Evolutionary conservation across 1,284 basidiomycete genomes (phyloP).

Genomic region (Sphaerobolus stellatus): DNA sequence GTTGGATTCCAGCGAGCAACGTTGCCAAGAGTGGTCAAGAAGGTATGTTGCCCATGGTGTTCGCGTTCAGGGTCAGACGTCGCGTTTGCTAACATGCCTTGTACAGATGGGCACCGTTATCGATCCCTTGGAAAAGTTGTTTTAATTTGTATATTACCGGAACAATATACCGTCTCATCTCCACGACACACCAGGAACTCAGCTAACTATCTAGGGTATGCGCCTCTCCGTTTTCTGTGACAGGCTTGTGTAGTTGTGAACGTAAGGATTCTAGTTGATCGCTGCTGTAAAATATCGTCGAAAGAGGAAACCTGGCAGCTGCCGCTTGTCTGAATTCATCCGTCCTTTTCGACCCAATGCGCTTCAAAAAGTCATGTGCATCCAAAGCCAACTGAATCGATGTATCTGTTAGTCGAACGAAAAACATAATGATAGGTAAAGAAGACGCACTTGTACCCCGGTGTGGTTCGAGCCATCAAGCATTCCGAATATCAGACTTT

Average conservation of each 20-base stretch:
- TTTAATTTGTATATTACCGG: too few species aligned
- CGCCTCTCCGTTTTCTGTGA: too few species aligned
- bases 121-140: constrained; percentile 66
- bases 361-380: constrained; percentile 46
- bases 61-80: constrained; percentile 7
- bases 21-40: constrained; percentile 81
- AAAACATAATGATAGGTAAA: neutral
- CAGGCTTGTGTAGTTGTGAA: neutral
- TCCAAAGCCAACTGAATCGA: constrained; percentile 46
- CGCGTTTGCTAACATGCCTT: constrained; percentile 14
- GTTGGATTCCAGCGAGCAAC: constrained; percentile 85
- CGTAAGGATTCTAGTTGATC: constrained; percentile 43
- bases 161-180: too few species aligned
- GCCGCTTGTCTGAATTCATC: constrained; percentile 61
- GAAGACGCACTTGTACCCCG: constrained; percentile 51
- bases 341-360: constrained; percentile 48
- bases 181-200: too few species aligned
- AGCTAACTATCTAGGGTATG: too few species aligned
- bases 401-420: neutral
- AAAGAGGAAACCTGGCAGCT: constrained; percentile 52
- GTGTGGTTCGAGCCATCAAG: constrained; percentile 47
- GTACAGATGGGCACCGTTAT: constrained; percentile 72
- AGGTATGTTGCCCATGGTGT: constrained; percentile 49
- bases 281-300: constrained; percentile 61
- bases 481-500: constrained; percentile 54